Percentiles rank a stretch among this genome's conserved stretches.
Conservation (phyloP, 768 basidiomycete genomes). For the Fibroporia radiculosa region DNA sequence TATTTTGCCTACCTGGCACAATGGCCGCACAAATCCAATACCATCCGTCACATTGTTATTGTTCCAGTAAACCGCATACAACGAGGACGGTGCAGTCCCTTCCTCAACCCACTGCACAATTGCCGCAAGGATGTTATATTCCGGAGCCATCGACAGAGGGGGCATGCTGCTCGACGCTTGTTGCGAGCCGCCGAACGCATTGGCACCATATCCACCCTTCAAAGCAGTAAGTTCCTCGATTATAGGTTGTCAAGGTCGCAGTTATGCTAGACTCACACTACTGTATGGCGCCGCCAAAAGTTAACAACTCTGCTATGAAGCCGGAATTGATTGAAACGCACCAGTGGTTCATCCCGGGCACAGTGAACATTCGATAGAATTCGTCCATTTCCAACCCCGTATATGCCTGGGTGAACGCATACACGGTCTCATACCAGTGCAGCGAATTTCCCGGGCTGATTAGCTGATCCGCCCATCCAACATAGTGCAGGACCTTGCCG, state of each 20-base stretch:
- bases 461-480: conserved; percentile 22
- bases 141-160: background rate
- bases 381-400: conserved; percentile 20
- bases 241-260: too few species aligned
- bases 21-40: conserved; percentile 14
- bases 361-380: conserved; percentile 26
- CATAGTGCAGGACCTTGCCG: conserved; percentile 19
- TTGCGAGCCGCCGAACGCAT: conserved; percentile 19
- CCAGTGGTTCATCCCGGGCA: conserved; percentile 28
- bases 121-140: conserved; percentile 19
- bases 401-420: conserved; percentile 15
- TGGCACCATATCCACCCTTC: conserved; percentile 20
- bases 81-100: conserved; percentile 18
- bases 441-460: conserved; percentile 23
- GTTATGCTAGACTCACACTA: too few species aligned
- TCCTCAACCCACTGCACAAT: conserved; percentile 29
- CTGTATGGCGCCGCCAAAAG: too few species aligned
- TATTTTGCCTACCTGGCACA: conserved; percentile 13
- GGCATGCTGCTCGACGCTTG: conserved; percentile 15
- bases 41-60: conserved; percentile 15
- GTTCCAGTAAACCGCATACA: conserved; percentile 16
- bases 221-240: too few species aligned
- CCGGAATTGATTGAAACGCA: too few species aligned
- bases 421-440: conserved; percentile 19
- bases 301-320: too few species aligned